Evolutionary conservation across 2,329 filamentous ascomycete species (phyloP), one percentile per base, ranked within the genome.

Genomic region (Cercospora sp.): DNA sequence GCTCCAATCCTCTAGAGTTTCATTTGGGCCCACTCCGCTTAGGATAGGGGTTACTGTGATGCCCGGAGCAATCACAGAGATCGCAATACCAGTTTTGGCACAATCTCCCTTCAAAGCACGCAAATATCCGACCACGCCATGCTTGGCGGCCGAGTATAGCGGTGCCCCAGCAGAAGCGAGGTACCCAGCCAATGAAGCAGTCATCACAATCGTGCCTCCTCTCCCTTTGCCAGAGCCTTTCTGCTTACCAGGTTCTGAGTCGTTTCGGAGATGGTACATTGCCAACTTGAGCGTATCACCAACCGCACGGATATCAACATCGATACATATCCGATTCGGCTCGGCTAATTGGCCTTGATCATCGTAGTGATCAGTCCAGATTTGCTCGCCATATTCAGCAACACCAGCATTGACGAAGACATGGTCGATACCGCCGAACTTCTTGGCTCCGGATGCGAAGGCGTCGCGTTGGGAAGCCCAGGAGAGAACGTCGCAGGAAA

Each of bases 361-460:
- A 61, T 84, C 82, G 5, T 81, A 60, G 8, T 80, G 77, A 61
- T 84, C 82, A 4, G 77, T 80, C 77, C 84, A 85, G 74, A 85
- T 83, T 69, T 84, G 82, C 58, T 85, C 83, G 48, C 77, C 77
- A 60, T 82, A 78, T 69, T 85, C 83, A 30, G 81, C 78, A 26
- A 85, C 81, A 0, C 83, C 83, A 5, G 83, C 83, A 63, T 85
- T 85, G 58, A 84, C 81, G 69, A 83, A 85, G 13, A 85, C 82
- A 45, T 76, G 76, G 63, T 83, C 81, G 51, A 85, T 81, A 9
- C 77, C 75, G 6, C 80, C 79, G 73, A 84, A 84, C 30, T 79
- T 79, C 6, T 74, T 61, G 62, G 81, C 72, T 2, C 79, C 81
- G 6, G 74, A 74, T 67, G 80, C 78, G 72, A 85, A 85, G 16